phyloP scores from a whole-genome alignment of 441 rosid species.

The Gossypium gossypioides region DNA sequence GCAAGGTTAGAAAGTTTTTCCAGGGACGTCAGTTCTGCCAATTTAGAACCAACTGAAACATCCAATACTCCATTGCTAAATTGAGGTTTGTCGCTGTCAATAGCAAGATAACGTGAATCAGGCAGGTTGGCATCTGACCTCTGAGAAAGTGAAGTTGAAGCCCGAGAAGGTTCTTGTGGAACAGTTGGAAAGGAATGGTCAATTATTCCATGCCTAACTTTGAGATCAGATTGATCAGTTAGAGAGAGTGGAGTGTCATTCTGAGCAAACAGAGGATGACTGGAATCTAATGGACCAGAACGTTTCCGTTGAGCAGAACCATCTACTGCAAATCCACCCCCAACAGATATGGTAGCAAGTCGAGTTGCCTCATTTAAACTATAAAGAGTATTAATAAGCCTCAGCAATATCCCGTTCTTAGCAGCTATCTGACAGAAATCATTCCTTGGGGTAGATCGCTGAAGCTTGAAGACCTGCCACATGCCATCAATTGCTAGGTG shows the following conservation, averaged over 20 bases:
- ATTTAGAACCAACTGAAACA: constrained; percentile 28
- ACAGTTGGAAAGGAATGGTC: constrained; percentile 34
- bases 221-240: constrained; percentile 50
- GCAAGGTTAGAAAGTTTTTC: constrained; percentile 33
- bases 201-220: constrained; percentile 41
- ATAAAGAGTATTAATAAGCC: constrained; percentile 88
- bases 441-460: constrained; percentile 80
- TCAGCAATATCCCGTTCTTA: constrained; percentile 70
- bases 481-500: constrained; percentile 98
- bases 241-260: constrained; percentile 39
- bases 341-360: constrained; percentile 61
- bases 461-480: constrained; percentile 99
- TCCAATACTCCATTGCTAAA: constrained; percentile 47
- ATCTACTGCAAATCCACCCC: constrained; percentile 49
- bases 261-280: constrained; percentile 51
- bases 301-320: constrained; percentile 46
- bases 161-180: constrained; percentile 53
- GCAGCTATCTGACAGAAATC: constrained; percentile 96
- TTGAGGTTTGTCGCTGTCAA: constrained; percentile 56
- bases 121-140: constrained; percentile 47
- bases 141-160: constrained; percentile 58
- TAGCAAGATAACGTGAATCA: constrained; percentile 34
- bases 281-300: constrained; percentile 68
- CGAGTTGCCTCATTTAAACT: constrained; percentile 97
- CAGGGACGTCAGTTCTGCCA: constrained; percentile 24